Percentiles rank a stretch among this genome's conserved stretches.
phyloP scores from a whole-genome alignment of 2,329 filamentous ascomycete genomes.

The Lithohypha guttulata region DNA sequence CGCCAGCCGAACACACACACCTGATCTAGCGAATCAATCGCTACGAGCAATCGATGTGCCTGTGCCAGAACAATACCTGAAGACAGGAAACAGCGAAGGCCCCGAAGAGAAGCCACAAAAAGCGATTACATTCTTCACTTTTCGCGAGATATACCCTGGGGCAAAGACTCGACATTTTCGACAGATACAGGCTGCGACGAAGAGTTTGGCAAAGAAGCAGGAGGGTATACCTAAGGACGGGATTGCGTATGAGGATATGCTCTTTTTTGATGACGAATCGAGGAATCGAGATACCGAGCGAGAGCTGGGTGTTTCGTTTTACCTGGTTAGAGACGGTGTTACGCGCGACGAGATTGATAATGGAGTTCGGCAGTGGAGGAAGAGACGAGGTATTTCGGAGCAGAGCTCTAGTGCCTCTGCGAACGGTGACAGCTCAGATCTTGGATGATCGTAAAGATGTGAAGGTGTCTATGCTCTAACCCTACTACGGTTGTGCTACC shows the following conservation, averaged over 20 bases:
- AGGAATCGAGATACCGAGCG: constrained; percentile 71
- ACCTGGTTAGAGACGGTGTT: constrained; percentile 68
- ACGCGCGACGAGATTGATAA: constrained; percentile 65
- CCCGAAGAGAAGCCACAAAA: constrained; percentile 25
- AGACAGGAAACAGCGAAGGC: constrained; percentile 54
- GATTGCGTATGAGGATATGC: constrained; percentile 68
- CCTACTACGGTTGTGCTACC: no score
- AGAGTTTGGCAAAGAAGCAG: constrained; percentile 34
- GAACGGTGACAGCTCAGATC: constrained; percentile 1
- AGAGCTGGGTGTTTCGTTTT: constrained; percentile 70
- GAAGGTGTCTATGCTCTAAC: no score
- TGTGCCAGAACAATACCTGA: constrained; percentile 34
- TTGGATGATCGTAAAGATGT: neutral
- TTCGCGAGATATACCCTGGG: constrained; percentile 56
- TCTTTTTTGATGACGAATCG: constrained; percentile 92
- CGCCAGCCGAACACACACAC: constrained; percentile 70
- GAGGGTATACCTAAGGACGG: constrained; percentile 22
- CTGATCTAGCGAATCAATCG: constrained; percentile 69
- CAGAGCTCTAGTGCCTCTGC: constrained; percentile 3
- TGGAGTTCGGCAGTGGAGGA: constrained; percentile 73
- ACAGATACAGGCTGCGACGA: constrained; percentile 49
- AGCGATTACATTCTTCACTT: constrained; percentile 44
- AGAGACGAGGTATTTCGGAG: constrained; percentile 46
- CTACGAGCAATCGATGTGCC: constrained; percentile 60
- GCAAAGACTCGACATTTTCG: constrained; percentile 81